Base-by-base conservation (phyloP, 2,329 filamentous ascomycete species). In the Stachybotrys chlorohalonatus region DNA sequence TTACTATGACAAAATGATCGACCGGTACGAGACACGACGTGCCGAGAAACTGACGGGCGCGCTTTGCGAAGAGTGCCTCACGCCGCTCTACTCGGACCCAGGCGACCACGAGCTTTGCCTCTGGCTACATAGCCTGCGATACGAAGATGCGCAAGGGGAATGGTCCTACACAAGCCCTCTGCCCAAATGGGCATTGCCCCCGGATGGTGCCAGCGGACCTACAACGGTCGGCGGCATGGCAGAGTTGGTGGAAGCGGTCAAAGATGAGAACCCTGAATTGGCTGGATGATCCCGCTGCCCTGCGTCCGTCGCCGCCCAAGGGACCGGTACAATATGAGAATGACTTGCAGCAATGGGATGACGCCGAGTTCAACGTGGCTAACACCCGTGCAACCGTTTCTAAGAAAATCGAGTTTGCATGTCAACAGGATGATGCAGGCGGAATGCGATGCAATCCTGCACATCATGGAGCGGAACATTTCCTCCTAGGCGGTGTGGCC, bases 31-130 rank as follows among this genome's bases (percentile, higher is more conserved):
- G 66, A 90, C 92, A 72, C 84, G 86, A 63, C 92, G 93, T 63
- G 93, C 92, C 1, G 94, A 99, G 76, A 92, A 90, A 68, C 87
- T 97, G 80, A 95, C 92, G 1, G 94, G 94, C 11, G 77, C 91
- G 64, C 73, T 83, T 15, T 99, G 94, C 68, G 79, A 86, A 6
- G 70, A 91, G 39, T 99, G 94, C 69, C 81, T 87, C 56, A 96
- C 94, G 17, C 88, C 90, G 24, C 76, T 99, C 48, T 99, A 97
- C 71, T 95, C 89, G 15, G 94, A 99, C 66, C 94, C 94, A 0
- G 92, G 92, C 1, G 73, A 79, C 47, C 92, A 97, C 64, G 94
- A 99, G 74, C 78, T 99, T 50, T 90, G 89, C 0, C 87, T 99
- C 47, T 99, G 93, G 80, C 78, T 99, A 58, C 94, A 99, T 74